A percentile compares a stretch with the other conserved stretches of the same genome.
Conservation (phyloP, 23 red algal genomes). For the Gracilaria gracilis region DNA sequence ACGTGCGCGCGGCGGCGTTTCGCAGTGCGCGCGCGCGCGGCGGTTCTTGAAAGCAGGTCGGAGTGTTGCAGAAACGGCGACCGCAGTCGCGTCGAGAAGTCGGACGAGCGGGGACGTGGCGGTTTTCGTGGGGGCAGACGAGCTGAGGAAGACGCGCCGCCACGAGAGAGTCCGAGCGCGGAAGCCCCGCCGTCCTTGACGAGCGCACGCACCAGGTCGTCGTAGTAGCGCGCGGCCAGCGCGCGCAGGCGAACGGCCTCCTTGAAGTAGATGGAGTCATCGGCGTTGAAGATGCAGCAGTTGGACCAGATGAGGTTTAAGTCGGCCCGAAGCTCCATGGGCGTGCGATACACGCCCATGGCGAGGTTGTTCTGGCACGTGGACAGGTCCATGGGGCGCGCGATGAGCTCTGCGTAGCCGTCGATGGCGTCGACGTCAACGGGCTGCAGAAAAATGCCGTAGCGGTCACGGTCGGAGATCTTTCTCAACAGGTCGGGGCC, state of each 20-base stretch:
- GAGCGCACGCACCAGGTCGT: too few relatives aligned
- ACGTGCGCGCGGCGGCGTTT: too few relatives aligned
- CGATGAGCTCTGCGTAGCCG: constrained; percentile 77
- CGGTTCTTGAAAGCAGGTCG: too few relatives aligned
- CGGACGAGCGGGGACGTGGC: too few relatives aligned
- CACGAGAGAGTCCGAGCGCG: constrained; percentile 41
- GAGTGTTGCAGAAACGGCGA: too few relatives aligned
- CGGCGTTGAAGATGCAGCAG: constrained; percentile 87
- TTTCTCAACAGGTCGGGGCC: constrained; percentile 60
- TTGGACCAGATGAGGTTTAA: constrained; percentile 92
- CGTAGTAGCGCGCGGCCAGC: constrained; percentile 53
- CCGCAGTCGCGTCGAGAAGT: too few relatives aligned
- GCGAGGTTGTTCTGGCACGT: constrained; percentile 79
- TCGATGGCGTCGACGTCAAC: constrained; percentile 61
- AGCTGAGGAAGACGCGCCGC: neutral
- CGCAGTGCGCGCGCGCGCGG: too few relatives aligned
- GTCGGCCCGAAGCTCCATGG: constrained; percentile 76
- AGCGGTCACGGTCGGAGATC: constrained; percentile 75
- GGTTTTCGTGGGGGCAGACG: constrained; percentile 26
- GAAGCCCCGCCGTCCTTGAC: constrained; percentile 56
- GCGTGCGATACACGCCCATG: constrained; percentile 73
- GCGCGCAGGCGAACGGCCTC: constrained; percentile 73
- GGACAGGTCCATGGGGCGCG: constrained; percentile 88
- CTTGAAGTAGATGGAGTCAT: constrained; percentile 72
- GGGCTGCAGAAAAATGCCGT: too few relatives aligned